A percentile compares a stretch with the other conserved stretches of the same genome.
phyloP scores from a whole-genome alignment of 2,329 filamentous ascomycete genomes.

The Exophiala aquamarina region DNA sequence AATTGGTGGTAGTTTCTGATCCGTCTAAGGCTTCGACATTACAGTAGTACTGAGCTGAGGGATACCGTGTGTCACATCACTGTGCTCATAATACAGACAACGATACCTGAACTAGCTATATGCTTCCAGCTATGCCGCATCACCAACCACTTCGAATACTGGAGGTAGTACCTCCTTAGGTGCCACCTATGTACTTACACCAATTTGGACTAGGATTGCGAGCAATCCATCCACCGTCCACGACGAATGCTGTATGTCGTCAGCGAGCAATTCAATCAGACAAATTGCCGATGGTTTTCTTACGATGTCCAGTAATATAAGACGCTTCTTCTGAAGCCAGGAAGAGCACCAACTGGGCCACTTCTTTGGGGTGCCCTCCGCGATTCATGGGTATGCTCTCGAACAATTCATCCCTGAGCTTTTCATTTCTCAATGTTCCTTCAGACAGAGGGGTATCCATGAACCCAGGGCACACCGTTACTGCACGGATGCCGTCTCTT shows the following conservation, averaged over 20 bases:
- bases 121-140: no score
- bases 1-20: no score
- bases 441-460: constrained; percentile 14
- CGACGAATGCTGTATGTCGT: constrained; percentile 12
- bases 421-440: constrained; percentile 3
- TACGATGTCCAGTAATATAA: constrained; percentile 18
- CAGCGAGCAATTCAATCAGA: constrained; percentile 1
- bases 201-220: constrained; percentile 17
- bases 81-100: no score
- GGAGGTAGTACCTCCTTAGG: no score
- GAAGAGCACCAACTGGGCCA: constrained; percentile 13
- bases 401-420: constrained; percentile 9
- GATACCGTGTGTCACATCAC: no score
- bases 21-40: no score
- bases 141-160: no score
- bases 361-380: constrained; percentile 11
- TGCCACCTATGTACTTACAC: constrained; percentile 12
- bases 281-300: constrained; percentile 1
- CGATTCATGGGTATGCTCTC: constrained; percentile 17
- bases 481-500: constrained; percentile 13
- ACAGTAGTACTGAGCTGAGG: no score
- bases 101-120: no score
- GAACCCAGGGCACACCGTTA: constrained; percentile 14
- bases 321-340: constrained; percentile 16
- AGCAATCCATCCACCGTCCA: constrained; percentile 18